Evolutionary conservation across 2,329 filamentous ascomycete species (phyloP).

Genomic region (Epichloe festucae): DNA sequence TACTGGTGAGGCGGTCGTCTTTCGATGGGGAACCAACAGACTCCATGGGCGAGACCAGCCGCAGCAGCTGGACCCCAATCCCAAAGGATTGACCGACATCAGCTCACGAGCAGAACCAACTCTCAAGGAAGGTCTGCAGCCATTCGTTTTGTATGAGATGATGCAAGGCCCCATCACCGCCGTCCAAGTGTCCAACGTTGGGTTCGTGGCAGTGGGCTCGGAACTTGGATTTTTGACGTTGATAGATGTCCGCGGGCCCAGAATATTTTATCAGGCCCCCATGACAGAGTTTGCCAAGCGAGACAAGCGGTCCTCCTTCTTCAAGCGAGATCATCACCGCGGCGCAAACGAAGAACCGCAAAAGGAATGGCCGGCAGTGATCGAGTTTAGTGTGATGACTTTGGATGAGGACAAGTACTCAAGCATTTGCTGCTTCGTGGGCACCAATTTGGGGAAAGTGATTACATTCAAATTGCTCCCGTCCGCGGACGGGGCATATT

Average conservation of each 20-base stretch:
- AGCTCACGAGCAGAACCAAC: constrained; percentile 54
- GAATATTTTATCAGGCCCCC: constrained; percentile 64
- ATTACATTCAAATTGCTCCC: constrained; percentile 87
- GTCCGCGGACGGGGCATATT: constrained; percentile 52
- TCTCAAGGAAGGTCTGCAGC: constrained; percentile 70
- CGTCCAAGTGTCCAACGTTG: constrained; percentile 77
- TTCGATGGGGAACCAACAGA: constrained; percentile 75
- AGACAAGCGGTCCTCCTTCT: constrained; percentile 65
- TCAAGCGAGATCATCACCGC: constrained; percentile 27
- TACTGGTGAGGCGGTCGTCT: constrained; percentile 76
- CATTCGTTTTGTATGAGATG: constrained; percentile 70
- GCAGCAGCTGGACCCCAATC: constrained; percentile 40
- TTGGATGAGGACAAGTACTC: constrained; percentile 92
- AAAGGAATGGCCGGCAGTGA: constrained; percentile 63
- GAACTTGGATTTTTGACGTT: constrained; percentile 70
- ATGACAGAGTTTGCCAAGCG: constrained; percentile 61
- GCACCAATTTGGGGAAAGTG: constrained; percentile 72
- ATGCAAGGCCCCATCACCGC: constrained; percentile 70
- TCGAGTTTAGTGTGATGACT: constrained; percentile 90
- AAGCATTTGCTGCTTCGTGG: constrained; percentile 83
- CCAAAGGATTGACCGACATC: constrained; percentile 64
- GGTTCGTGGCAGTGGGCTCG: constrained; percentile 80
- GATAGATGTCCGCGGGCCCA: constrained; percentile 77
- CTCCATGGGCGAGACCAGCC: constrained; percentile 50
- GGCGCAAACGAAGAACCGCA: constrained; percentile 21